These are phyloP conservation scores for Pseudonectria buxi DNA, from an alignment of 2,329 filamentous ascomycete genomes.

Conservation along the genomic window DNA sequence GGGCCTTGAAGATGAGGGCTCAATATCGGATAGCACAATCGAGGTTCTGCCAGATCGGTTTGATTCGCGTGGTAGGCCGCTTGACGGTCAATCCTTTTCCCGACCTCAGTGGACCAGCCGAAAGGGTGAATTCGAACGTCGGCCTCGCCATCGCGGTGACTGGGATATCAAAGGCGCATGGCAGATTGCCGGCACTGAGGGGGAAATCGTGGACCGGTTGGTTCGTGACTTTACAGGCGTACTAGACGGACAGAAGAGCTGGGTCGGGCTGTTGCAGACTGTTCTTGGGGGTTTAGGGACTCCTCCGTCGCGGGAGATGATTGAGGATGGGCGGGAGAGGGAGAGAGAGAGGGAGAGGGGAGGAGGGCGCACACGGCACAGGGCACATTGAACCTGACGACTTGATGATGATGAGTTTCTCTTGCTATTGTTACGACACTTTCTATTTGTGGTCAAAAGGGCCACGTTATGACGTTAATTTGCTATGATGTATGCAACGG, in stretches of 20 bases:
- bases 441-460: conserved; percentile 6
- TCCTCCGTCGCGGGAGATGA: conserved; percentile 4
- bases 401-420: conserved; percentile 13
- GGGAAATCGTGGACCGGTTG: conserved; percentile 31
- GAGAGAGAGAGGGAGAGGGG: conserved; percentile 4
- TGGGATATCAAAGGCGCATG: conserved; percentile 36
- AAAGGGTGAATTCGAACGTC: conserved; percentile 37
- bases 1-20: conserved; percentile 17
- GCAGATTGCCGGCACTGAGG: conserved; percentile 39
- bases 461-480: too few species aligned
- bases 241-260: conserved; percentile 25
- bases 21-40: conserved; percentile 29
- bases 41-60: conserved; percentile 43
- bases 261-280: conserved; percentile 25
- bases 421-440: conserved; percentile 5
- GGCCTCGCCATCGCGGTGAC: conserved; percentile 24
- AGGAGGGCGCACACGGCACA: conserved; percentile 7
- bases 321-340: conserved; percentile 15
- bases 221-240: conserved; percentile 21
- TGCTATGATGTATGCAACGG: too few species aligned
- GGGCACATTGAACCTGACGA: conserved; percentile 16
- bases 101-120: conserved; percentile 28
- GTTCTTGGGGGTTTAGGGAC: conserved; percentile 21
- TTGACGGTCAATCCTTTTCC: conserved; percentile 22
- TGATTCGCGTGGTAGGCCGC: conserved; percentile 35